Evolutionary conservation across 768 basidiomycete species (phyloP), one percentile per base, ranked within the genome.

Genomic region (Lentinula detonsa): DNA sequence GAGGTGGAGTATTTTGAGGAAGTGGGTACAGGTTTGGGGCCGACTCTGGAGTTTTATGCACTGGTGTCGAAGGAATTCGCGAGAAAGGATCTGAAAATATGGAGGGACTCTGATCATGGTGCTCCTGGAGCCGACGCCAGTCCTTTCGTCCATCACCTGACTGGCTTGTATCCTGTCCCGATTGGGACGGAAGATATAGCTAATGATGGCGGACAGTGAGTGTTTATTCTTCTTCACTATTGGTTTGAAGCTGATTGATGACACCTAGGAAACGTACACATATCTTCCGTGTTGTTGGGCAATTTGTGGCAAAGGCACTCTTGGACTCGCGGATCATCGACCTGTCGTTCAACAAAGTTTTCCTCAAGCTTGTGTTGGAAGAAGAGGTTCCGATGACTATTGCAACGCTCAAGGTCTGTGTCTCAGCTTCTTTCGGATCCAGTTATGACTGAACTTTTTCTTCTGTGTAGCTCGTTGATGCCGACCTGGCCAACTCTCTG

Each of bases 1-100:
- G 97, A 99, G 71, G 94, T 98, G 55, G 95, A 99, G 75, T 98
- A 98, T 76, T 98, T 98, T 68, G 94, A 97, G 69, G 97, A 99
- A 78, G 95, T 98, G 52, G 97, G 97, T 18, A 98, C 96, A 7
- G 97, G 97, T 18, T 78, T 99, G 10, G 97, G 97, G 2, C 97
- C 97, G 6, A 98, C 97, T 28, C 81, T 98, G 23, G 97, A 99
- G 75, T 99, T 99, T 75, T 99, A 98, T 73, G 91, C 95, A n/a
- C 75, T 98, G 54, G 97, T 95, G 7, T 96, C 93, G 46, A 91
- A 88, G 67, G 97, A 98, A 73, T 98, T 98, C 71, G 94, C 94
- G 0, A 79, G 92, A 58, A 85, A 88, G 67, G 86, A 91, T 62
- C 76, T 98, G 65, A 90, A 91, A 74, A 81, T 98, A 34, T 98